Evolutionary conservation across 2,329 filamentous ascomycete genomes (phyloP).

Genomic region (Phaeoacremonium minimum): DNA sequence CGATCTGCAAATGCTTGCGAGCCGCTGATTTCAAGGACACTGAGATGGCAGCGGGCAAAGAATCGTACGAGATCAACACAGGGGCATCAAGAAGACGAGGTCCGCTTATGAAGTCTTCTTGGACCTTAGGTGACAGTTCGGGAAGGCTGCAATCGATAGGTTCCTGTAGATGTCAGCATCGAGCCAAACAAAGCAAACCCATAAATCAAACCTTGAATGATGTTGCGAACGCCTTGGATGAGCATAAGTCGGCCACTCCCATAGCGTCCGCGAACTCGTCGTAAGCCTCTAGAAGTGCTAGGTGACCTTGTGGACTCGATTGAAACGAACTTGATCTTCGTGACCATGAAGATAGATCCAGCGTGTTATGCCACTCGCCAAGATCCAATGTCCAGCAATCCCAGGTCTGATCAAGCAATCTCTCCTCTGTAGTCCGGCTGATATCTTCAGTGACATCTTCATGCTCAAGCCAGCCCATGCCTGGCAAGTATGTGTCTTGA

Average conservation of each 20-base stretch:
- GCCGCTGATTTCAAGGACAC: slow-evolving; percentile 26
- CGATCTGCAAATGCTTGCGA: slow-evolving; percentile 18
- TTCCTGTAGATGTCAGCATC: slow-evolving; percentile 29
- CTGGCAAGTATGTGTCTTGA: slow-evolving; percentile 68
- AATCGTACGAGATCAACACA: slow-evolving; percentile 22
- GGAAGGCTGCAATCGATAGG: slow-evolving; percentile 61
- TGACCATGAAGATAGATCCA: slow-evolving; percentile 32
- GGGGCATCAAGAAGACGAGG: slow-evolving; percentile 43
- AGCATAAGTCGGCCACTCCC: slow-evolving; percentile 63
- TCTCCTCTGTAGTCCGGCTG: slow-evolving; percentile 47
- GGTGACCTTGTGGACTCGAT: slow-evolving; percentile 17
- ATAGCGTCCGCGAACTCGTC: slow-evolving; percentile 53
- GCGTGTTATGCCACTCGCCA: slow-evolving; percentile 48
- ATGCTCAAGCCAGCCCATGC: slow-evolving; percentile 73
- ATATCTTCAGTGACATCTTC: slow-evolving; percentile 41
- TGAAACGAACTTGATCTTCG: slow-evolving; percentile 12
- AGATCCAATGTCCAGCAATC: slow-evolving; percentile 64
- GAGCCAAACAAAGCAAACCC: no score
- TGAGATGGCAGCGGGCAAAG: slow-evolving; percentile 23
- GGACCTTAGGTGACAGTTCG: slow-evolving; percentile 38
- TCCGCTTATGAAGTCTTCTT: slow-evolving; percentile 48
- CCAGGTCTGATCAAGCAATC: slow-evolving; percentile 62
- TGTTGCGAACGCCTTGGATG: slow-evolving; percentile 39
- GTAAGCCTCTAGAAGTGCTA: slow-evolving; percentile 41
- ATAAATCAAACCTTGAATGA: slow-evolving; percentile 26